Percentiles rank a stretch among this genome's conserved stretches.
Conservation (phyloP, 768 basidiomycete species). For the Naganishia onofrii region DNA sequence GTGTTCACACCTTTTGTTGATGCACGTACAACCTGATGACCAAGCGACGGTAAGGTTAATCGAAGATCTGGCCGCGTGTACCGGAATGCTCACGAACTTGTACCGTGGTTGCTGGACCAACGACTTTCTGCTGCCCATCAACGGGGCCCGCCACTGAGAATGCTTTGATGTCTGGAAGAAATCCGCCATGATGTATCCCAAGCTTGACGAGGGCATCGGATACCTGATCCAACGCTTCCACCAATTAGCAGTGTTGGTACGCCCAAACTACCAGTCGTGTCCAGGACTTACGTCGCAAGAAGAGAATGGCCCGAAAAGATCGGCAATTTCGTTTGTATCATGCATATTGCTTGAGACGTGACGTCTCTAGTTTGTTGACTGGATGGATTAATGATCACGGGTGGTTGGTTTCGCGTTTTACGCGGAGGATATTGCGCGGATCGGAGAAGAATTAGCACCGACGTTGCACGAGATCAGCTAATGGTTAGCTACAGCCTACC, state of each 20-base stretch:
- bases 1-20: not conserved
- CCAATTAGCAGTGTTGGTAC: not conserved
- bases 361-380: too few relatives aligned
- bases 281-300: conserved; percentile 10
- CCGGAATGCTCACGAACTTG: conserved; percentile 2
- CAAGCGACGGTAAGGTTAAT: not conserved
- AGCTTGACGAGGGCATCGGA: conserved; percentile 22
- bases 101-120: conserved; percentile 20
- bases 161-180: conserved; percentile 6
- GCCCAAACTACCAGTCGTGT: too few relatives aligned
- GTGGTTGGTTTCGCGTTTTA: too few relatives aligned
- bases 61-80: not conserved
- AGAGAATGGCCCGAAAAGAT: conserved; percentile 2
- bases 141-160: not conserved
- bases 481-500: too few relatives aligned
- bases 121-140: not conserved
- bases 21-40: conserved; percentile 4
- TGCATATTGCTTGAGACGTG: not conserved
- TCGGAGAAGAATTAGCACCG: too few relatives aligned
- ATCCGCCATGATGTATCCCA: conserved; percentile 4
- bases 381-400: too few relatives aligned
- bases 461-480: too few relatives aligned
- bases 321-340: too few relatives aligned
- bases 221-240: not conserved
- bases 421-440: too few relatives aligned